Conservation (phyloP, 129 eudicot genomes). For the Lactuca saligna region DNA sequence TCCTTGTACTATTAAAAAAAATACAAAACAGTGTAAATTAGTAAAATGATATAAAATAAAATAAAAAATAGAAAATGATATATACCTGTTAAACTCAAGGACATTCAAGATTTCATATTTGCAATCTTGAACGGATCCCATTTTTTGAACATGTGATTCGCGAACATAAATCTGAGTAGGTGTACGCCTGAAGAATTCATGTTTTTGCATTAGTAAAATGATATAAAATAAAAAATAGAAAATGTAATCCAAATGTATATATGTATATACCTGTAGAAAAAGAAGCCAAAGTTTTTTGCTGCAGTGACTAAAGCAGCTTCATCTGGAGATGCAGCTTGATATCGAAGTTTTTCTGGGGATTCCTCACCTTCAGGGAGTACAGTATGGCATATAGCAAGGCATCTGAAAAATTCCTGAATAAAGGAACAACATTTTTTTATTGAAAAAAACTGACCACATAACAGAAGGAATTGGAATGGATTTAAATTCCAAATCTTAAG, state of each 20-base stretch:
- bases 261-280: conserved; percentile 70
- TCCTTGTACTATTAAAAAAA: conserved; percentile 66
- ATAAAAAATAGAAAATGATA: conserved; percentile 5
- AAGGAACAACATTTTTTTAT: conserved; percentile 18
- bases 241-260: conserved; percentile 11
- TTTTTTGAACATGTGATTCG: conserved; percentile 88
- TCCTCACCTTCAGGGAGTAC: conserved; percentile 99
- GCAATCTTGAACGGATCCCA: conserved; percentile 84
- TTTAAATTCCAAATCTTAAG: too few relatives aligned
- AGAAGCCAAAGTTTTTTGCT: conserved; percentile 98
- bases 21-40: neutral
- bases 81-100: conserved; percentile 92
- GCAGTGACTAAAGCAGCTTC: conserved; percentile 96
- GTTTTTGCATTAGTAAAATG: conserved; percentile 18
- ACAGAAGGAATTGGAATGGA: neutral
- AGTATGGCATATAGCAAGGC: conserved; percentile 99
- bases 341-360: conserved; percentile 81
- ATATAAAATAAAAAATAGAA: neutral
- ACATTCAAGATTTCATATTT: conserved; percentile 83
- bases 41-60: neutral
- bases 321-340: conserved; percentile 99
- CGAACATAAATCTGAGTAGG: conserved; percentile 93
- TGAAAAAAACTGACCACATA: neutral
- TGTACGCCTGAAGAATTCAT: conserved; percentile 64
- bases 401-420: conserved; percentile 91